Percentiles rank a stretch among this genome's conserved stretches.
These are phyloP conservation scores for Calonectria pteridis DNA, from an alignment of 2,329 filamentous ascomycete species.

Conservation along the genomic window DNA sequence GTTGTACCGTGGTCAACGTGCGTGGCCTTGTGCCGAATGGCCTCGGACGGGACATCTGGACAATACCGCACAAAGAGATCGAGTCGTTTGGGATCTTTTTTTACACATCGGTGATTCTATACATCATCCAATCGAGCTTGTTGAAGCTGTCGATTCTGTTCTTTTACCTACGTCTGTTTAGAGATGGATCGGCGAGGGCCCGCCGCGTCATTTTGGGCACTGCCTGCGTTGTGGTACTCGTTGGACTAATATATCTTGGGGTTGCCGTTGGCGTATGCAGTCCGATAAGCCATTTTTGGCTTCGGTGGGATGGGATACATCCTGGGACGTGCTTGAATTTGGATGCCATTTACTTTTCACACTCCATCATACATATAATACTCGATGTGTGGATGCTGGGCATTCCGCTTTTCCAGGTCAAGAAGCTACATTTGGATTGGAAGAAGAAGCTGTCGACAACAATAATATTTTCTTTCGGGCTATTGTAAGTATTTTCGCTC, in stretches of 20 bases:
- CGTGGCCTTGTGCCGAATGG: background rate
- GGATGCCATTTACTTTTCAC: slow-evolving; percentile 45
- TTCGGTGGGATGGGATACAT: background rate
- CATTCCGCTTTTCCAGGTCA: slow-evolving; percentile 54
- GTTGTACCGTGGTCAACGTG: background rate
- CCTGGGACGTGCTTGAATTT: background rate
- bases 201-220: background rate
- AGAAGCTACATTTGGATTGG: slow-evolving; percentile 49
- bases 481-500: slow-evolving; percentile 46
- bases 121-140: background rate
- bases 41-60: background rate
- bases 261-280: background rate
- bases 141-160: background rate
- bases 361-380: slow-evolving; percentile 56
- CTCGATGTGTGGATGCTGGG: slow-evolving; percentile 59
- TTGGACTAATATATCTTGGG: slow-evolving; percentile 33
- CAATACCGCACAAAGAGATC: background rate
- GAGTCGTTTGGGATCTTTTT: background rate
- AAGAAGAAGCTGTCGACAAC: slow-evolving; percentile 58
- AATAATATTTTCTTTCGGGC: slow-evolving; percentile 59
- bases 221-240: background rate
- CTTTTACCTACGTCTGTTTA: background rate
- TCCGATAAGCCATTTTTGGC: background rate
- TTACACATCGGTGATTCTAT: background rate
- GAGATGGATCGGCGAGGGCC: background rate